Base-by-base conservation (phyloP, 225 moss, liverwort and hornwort genomes). In the Sphagnum tenellum region DNA sequence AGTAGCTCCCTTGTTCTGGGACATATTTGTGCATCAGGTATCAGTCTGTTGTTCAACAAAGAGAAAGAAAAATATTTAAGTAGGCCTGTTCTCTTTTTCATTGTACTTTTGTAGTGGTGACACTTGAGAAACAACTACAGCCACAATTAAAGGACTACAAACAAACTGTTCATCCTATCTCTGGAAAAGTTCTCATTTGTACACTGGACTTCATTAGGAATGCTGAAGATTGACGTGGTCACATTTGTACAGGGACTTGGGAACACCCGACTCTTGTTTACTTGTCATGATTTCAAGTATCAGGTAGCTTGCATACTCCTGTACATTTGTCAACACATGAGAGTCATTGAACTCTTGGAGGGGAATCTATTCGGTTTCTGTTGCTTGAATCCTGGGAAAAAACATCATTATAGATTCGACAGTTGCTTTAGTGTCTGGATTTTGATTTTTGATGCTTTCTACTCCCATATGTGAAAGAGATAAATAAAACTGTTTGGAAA, bases 1-100 rank as follows among this genome's bases (percentile, higher is more conserved):
- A 4, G 75, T 77, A 49, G 86, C 89, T 67, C 89, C 89, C 46
- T 67, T 89, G 67, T 89, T 89, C 71, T 89, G 86, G 86, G 89
- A 89, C 65, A 75, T 81, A 7, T 89, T 86, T 59, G 86, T 79
- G 3, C 73, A 81, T 66, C 81, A 89, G 72, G 89, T 86, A 76
- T 14, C 57, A 14, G 60, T 11, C 49, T 11, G 45, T 7, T 5
- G 57, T 45, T 29, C 29, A 3, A 44, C 29, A 29, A 29, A 29
- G 29, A 29, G 29, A 29, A 29, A 29, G 29, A 29, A 29, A 29
- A 29, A 29, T 29, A 29, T 29, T 29, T 29, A 29, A 29, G 29
- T 29, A 29, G 29, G 29, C 29, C 29, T 1, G 1, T 29, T 29
- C 29, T 29, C 29, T 29, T 29, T 29, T 29, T 29, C 29, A 29